phyloP scores from a whole-genome alignment of 176 grass and related monocot genomes.

The Avena insularis region DNA sequence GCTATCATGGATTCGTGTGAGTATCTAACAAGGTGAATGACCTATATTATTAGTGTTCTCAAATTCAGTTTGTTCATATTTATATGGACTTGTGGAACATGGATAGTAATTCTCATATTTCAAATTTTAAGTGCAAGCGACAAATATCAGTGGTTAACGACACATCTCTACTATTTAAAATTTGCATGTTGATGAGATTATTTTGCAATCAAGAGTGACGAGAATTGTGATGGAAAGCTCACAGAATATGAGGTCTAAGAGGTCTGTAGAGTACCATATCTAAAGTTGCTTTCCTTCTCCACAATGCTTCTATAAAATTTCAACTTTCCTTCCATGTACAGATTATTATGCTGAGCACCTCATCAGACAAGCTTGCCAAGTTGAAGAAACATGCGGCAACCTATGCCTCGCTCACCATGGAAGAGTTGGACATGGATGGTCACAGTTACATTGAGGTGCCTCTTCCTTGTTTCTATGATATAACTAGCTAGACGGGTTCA shows the following conservation, averaged over 20 bases:
- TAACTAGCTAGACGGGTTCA: too few species aligned
- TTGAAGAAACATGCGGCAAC: constrained; percentile 72
- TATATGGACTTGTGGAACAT: too few species aligned
- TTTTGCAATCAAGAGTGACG: constrained; percentile 70
- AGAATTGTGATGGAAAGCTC: constrained; percentile 89
- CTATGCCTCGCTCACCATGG: constrained; percentile 92
- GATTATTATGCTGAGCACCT: constrained; percentile 76
- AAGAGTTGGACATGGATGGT: constrained; percentile 63
- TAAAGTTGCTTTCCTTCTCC: background rate
- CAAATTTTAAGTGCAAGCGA: too few species aligned
- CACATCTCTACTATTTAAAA: too few species aligned
- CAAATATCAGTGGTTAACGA: too few species aligned
- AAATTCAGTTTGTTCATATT: too few species aligned
- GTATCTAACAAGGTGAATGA: too few species aligned
- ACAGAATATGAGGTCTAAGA: constrained; percentile 89
- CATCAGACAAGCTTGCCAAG: constrained; percentile 80
- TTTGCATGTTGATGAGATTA: background rate
- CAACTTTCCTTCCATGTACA: constrained; percentile 30
- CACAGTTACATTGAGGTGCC: too few species aligned
- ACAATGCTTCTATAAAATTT: constrained; percentile 1
- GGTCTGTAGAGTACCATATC: constrained; percentile 38
- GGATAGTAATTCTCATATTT: too few species aligned
- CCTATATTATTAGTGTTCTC: too few species aligned
- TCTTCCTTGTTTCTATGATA: too few species aligned
- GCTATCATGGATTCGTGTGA: too few species aligned